These are phyloP conservation scores for Myxozyma geophila DNA, from an alignment of 805 yeast genomes.

Conservation along the genomic window DNA sequence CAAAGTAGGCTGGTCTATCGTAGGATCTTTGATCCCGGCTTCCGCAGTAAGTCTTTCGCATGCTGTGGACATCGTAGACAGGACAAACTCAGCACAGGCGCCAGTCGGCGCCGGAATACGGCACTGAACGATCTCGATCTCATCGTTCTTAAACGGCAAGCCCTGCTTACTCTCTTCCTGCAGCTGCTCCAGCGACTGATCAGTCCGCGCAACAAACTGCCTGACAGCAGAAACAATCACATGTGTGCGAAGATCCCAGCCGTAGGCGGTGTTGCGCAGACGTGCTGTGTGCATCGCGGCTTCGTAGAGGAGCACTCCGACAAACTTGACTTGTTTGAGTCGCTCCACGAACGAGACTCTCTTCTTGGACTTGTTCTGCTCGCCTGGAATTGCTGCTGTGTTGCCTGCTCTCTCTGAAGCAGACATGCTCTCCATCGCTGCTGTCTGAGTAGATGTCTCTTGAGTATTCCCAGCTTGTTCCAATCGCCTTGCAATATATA, in stretches of 20 bases:
- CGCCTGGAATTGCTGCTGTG: not conserved
- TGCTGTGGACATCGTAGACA: conserved; percentile 13
- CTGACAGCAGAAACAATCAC: conserved; percentile 28
- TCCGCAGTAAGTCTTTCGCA: conserved; percentile 22
- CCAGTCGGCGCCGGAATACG: conserved; percentile 18
- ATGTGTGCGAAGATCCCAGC: conserved; percentile 35
- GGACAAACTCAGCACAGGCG: conserved; percentile 13
- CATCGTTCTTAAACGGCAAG: conserved; percentile 11
- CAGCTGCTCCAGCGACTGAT: conserved; percentile 27
- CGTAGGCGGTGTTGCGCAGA: conserved; percentile 27
- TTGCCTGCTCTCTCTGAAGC: not conserved
- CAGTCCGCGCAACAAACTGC: conserved; percentile 3
- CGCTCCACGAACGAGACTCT: not conserved
- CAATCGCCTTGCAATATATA: no score
- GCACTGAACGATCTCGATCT: conserved; percentile 8
- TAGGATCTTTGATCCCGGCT: conserved; percentile 17
- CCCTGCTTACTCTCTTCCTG: conserved; percentile 12
- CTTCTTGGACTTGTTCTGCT: not conserved
- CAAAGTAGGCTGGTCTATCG: conserved; percentile 24
- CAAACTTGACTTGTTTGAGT: not conserved
- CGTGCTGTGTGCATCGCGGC: conserved; percentile 28
- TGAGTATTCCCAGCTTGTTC: no score
- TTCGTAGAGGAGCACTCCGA: conserved; percentile 20
- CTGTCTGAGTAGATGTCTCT: no score
- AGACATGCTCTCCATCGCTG: not conserved